Evolutionary conservation across 805 yeast genomes (phyloP).

Genomic region (Yarrowia sp.): DNA sequence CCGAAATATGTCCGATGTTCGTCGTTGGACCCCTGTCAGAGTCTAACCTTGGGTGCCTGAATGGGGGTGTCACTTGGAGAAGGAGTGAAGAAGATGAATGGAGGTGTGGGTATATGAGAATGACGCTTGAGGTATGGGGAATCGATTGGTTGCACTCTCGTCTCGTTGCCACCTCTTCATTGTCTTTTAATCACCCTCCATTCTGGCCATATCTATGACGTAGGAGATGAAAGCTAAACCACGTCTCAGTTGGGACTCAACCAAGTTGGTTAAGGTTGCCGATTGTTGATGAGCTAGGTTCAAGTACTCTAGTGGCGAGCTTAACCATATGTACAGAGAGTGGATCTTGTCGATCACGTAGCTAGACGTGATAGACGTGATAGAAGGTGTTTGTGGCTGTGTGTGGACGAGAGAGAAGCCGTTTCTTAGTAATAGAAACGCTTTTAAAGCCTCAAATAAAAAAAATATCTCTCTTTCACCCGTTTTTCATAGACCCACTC

Average conservation of each 20-base stretch:
- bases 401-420: too few species aligned
- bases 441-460: too few species aligned
- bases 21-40: slow-evolving; percentile 12
- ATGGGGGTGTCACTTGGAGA: too few species aligned
- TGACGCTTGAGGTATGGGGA: too few species aligned
- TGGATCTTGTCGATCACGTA: slow-evolving; percentile 12
- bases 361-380: background rate
- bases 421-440: too few species aligned
- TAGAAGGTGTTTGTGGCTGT: too few species aligned
- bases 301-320: slow-evolving; percentile 10
- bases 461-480: background rate
- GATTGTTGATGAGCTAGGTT: slow-evolving; percentile 13
- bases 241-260: background rate
- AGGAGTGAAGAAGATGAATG: too few species aligned
- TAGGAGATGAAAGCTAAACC: slow-evolving; percentile 15
- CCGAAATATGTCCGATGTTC: slow-evolving; percentile 6
- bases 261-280: slow-evolving; percentile 29
- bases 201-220: slow-evolving; percentile 10
- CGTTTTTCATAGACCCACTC: slow-evolving; percentile 1
- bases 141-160: background rate
- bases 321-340: background rate
- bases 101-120: too few species aligned
- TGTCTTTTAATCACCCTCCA: too few species aligned
- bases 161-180: too few species aligned
- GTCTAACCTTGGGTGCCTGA: slow-evolving; percentile 1